phyloP scores from a whole-genome alignment of 1,139 yeast species.

The Magnusiomyces ingens region DNA sequence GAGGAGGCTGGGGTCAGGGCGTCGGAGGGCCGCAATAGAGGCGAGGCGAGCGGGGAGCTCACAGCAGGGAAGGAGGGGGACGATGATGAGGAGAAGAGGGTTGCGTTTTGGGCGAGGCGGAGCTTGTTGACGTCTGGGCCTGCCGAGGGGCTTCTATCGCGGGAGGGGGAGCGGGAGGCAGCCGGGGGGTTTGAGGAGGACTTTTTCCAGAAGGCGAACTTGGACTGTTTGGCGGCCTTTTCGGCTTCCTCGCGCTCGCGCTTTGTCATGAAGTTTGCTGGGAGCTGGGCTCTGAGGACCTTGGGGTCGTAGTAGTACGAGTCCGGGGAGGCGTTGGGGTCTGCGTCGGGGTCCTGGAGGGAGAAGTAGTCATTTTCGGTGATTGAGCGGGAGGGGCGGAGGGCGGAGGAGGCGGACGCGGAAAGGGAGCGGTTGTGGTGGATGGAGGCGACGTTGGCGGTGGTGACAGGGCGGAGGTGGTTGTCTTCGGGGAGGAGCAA shows the following conservation, averaged over 20 bases:
- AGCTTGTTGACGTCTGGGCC: not conserved
- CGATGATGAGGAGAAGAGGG: not conserved
- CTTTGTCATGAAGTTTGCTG: not conserved
- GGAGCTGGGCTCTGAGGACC: conserved; percentile 7
- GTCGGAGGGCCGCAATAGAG: too few relatives aligned
- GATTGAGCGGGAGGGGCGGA: conserved; percentile 8
- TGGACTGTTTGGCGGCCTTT: not conserved
- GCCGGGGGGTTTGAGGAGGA: not conserved
- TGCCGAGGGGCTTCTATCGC: not conserved
- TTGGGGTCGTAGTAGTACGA: conserved; percentile 14
- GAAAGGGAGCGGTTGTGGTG: not conserved
- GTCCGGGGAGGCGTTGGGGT: conserved; percentile 14
- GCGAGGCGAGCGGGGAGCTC: too few relatives aligned
- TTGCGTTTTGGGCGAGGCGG: not conserved
- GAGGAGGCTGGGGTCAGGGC: not conserved
- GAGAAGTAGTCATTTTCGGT: not conserved
- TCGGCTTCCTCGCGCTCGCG: conserved; percentile 3
- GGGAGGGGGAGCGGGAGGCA: not conserved
- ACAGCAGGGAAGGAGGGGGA: not conserved
- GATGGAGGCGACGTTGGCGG: not conserved
- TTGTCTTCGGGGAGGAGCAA: conserved; percentile 5
- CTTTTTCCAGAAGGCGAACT: conserved; percentile 2
- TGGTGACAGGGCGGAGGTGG: not conserved
- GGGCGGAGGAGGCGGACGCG: not conserved
- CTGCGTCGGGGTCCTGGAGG: conserved; percentile 10